A percentile compares a stretch with the other conserved stretches of the same genome.
phyloP scores from a whole-genome alignment of 2,329 filamentous ascomycete genomes.

The Amphichorda felina region DNA sequence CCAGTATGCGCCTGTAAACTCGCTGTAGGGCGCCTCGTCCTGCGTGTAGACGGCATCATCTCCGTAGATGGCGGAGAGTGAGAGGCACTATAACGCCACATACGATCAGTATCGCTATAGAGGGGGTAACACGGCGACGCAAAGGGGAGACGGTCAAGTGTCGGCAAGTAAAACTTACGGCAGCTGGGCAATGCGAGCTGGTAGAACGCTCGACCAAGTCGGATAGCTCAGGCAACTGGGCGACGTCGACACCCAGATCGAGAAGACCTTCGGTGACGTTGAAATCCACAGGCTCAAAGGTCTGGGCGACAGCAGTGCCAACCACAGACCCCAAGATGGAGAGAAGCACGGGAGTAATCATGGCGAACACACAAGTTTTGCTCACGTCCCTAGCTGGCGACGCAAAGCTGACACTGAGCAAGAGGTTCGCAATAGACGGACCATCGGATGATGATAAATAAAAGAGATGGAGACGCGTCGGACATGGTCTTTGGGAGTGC shows the following conservation, averaged over 20 bases:
- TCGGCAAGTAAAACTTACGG: conserved; percentile 1
- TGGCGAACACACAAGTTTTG: background rate
- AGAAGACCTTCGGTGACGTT: conserved; percentile 7
- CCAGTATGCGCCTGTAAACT: conserved; percentile 2
- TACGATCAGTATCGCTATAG: background rate
- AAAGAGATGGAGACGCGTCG: no score
- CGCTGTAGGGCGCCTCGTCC: no score
- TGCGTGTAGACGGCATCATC: background rate
- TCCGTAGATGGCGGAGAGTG: background rate
- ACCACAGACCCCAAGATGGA: background rate
- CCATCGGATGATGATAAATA: no score
- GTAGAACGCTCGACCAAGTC: background rate
- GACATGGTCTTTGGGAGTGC: no score
- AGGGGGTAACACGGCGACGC: background rate
- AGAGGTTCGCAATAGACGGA: no score
- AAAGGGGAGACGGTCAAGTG: background rate
- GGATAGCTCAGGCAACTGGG: conserved; percentile 4
- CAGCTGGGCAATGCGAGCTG: background rate
- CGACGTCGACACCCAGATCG: conserved; percentile 6
- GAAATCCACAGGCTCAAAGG: conserved; percentile 6
- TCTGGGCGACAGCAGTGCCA: background rate
- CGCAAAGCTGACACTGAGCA: no score
- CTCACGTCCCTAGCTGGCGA: no score
- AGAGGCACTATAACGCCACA: background rate
- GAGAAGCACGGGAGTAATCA: conserved; percentile 3